These are phyloP conservation scores for Trematosphaeria pertusa DNA, from an alignment of 2,329 filamentous ascomycete genomes.

Conservation along the genomic window DNA sequence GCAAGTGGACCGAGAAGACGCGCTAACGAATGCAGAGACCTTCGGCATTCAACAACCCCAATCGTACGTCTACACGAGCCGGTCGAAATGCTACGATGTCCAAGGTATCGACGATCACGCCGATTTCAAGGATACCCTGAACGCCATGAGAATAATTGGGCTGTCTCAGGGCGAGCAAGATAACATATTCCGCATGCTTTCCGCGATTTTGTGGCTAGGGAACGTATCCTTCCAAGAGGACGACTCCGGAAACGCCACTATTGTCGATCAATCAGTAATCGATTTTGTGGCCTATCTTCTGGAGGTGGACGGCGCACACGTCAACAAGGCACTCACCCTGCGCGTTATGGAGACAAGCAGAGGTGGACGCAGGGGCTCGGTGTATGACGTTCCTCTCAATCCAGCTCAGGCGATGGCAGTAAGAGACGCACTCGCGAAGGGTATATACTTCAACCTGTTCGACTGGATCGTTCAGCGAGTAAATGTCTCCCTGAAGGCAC, in stretches of 20 bases:
- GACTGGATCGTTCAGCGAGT: slow-evolving; percentile 97
- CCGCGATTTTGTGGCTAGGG: slow-evolving; percentile 90
- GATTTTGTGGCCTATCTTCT: slow-evolving; percentile 94
- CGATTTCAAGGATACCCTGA: slow-evolving; percentile 87
- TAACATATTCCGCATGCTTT: slow-evolving; percentile 93
- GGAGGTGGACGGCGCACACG: slow-evolving; percentile 80
- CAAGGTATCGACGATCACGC: slow-evolving; percentile 90
- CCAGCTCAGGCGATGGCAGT: slow-evolving; percentile 84
- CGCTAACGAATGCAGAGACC: slow-evolving; percentile 59
- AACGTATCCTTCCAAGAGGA: slow-evolving; percentile 93
- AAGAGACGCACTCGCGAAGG: slow-evolving; percentile 89
- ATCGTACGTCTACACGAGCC: slow-evolving; percentile 91
- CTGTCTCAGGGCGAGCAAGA: slow-evolving; percentile 89
- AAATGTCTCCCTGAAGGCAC: slow-evolving; percentile 84
- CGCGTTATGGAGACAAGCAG: slow-evolving; percentile 79
- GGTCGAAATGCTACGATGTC: slow-evolving; percentile 93
- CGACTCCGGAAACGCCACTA: slow-evolving; percentile 84
- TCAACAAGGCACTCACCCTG: slow-evolving; percentile 87
- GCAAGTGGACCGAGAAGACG: neutral
- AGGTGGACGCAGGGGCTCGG: slow-evolving; percentile 69
- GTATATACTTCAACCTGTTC: slow-evolving; percentile 97
- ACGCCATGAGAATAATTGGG: slow-evolving; percentile 95
- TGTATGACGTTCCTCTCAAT: slow-evolving; percentile 82
- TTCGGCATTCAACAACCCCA: slow-evolving; percentile 92
- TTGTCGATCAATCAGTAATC: slow-evolving; percentile 87